Evolutionary conservation across 2,329 filamentous ascomycete genomes (phyloP).

Genomic region (Exophiala phaeomuriformis): DNA sequence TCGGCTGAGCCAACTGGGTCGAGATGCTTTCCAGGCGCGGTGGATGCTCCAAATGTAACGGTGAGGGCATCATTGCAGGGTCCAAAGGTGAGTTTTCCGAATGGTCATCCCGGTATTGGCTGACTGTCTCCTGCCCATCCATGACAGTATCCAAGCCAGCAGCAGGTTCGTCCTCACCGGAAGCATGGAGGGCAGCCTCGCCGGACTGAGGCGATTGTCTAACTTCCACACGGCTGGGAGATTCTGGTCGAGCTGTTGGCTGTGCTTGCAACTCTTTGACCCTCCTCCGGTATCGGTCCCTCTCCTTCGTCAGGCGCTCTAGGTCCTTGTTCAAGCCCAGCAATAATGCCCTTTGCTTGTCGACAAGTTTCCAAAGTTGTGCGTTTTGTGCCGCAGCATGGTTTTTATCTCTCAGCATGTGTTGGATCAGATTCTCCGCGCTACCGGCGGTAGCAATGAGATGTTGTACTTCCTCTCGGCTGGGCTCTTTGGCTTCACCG

Average conservation of each 20-base stretch:
- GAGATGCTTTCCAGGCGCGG: slow-evolving; percentile 15
- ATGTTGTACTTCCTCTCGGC: slow-evolving; percentile 65
- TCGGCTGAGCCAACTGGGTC: slow-evolving; percentile 17
- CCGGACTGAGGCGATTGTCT: slow-evolving; percentile 22
- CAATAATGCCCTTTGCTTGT: slow-evolving; percentile 93
- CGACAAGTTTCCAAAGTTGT: slow-evolving; percentile 89
- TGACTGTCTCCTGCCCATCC: slow-evolving; percentile 7
- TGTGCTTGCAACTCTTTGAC: slow-evolving; percentile 64
- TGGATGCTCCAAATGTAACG: slow-evolving; percentile 17
- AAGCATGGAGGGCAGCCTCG: slow-evolving; percentile 22
- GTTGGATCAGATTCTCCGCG: slow-evolving; percentile 78
- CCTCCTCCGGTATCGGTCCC: slow-evolving; percentile 87
- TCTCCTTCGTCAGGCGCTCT: slow-evolving; percentile 83
- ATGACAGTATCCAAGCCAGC: slow-evolving; percentile 3
- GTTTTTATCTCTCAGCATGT: slow-evolving; percentile 84
- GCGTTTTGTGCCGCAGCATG: slow-evolving; percentile 81
- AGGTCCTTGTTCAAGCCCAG: slow-evolving; percentile 90
- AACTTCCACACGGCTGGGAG: slow-evolving; percentile 29
- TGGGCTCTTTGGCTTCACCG: slow-evolving; percentile 50
- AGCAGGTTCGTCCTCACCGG: neutral
- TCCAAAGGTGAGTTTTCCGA: slow-evolving; percentile 18
- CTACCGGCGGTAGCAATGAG: slow-evolving; percentile 81
- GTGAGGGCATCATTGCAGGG: slow-evolving; percentile 21
- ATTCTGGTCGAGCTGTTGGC: slow-evolving; percentile 30
- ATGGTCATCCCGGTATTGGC: neutral